These are phyloP conservation scores for Lactuca sativa DNA, from an alignment of 129 eudicot genomes.

Conservation along the genomic window DNA sequence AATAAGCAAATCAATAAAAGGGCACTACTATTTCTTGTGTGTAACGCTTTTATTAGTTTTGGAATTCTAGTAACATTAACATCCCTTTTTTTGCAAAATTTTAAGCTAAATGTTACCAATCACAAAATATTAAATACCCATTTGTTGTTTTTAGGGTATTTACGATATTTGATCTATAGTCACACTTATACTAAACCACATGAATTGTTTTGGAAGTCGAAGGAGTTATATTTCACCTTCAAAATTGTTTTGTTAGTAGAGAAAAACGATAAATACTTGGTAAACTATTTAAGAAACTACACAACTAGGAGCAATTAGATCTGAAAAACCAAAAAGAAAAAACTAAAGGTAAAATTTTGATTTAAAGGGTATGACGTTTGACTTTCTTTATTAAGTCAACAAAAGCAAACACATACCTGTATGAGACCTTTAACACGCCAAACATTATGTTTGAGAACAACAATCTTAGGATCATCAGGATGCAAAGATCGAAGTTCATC, in stretches of 20 bases:
- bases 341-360: neutral
- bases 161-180: neutral
- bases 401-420: constrained; percentile 52
- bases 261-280: neutral
- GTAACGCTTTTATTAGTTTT: too few species aligned
- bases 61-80: too few species aligned
- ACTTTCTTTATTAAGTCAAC: neutral
- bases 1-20: neutral
- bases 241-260: neutral
- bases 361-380: constrained; percentile 8
- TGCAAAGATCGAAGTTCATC: constrained; percentile 67
- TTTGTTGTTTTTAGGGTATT: neutral
- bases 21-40: neutral
- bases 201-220: neutral
- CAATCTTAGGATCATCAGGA: constrained; percentile 81
- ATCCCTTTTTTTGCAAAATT: neutral
- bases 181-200: neutral
- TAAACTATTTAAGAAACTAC: neutral
- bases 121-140: neutral
- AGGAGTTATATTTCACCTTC: neutral
- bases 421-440: constrained; percentile 99
- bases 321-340: neutral
- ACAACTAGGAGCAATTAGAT: neutral
- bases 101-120: neutral
- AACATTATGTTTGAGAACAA: constrained; percentile 79